phyloP scores from a whole-genome alignment of 164 flowering plant genomes.

The Hamamelis virginiana region DNA sequence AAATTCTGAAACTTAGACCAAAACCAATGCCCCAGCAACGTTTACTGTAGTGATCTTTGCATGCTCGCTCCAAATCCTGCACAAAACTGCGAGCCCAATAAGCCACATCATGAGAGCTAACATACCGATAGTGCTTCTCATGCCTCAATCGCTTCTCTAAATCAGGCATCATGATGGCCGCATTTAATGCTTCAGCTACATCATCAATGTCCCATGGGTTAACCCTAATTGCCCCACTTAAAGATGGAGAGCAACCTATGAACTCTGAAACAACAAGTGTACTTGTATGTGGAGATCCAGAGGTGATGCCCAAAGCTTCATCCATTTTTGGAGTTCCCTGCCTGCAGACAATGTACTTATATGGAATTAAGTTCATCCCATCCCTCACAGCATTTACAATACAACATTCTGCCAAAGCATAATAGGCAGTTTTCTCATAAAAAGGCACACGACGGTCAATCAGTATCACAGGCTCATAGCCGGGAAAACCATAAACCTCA shows the following conservation, averaged over 20 bases:
- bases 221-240: conserved; percentile 57
- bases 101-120: conserved; percentile 54
- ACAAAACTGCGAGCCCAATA: conserved; percentile 48
- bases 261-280: conserved; percentile 50
- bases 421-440: conserved; percentile 42
- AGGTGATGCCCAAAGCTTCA: conserved; percentile 24
- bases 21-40: conserved; percentile 55
- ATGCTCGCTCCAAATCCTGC: conserved; percentile 48
- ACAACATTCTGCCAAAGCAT: conserved; percentile 45
- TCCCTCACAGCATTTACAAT: conserved; percentile 56
- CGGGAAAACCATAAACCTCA: conserved; percentile 27
- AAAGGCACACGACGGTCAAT: conserved; percentile 33
- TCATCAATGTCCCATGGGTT: conserved; percentile 55
- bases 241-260: conserved; percentile 55
- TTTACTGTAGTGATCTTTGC: conserved; percentile 44
- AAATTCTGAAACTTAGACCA: conserved; percentile 39
- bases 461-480: conserved; percentile 41
- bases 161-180: conserved; percentile 39
- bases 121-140: conserved; percentile 50
- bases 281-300: conserved; percentile 31
- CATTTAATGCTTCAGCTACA: conserved; percentile 40
- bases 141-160: conserved; percentile 45
- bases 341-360: conserved; percentile 44
- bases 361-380: conserved; percentile 53
- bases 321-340: conserved; percentile 42